These are phyloP conservation scores for Davidsoniella australis DNA, from an alignment of 2,329 filamentous ascomycete species.

Conservation along the genomic window DNA sequence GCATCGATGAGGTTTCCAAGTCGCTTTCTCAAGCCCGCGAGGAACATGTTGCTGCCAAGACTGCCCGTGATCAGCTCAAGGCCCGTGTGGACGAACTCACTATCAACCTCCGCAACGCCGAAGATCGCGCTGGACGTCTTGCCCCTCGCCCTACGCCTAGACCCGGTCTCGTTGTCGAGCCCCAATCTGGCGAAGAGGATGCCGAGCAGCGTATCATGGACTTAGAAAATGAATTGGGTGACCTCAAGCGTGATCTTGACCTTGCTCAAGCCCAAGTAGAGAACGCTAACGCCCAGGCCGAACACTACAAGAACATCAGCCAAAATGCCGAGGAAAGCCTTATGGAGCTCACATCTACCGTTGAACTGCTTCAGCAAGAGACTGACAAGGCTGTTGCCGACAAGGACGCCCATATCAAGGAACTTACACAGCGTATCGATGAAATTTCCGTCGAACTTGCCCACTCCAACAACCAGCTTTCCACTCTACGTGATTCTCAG, in stretches of 20 bases:
- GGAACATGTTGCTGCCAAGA: constrained; percentile 73
- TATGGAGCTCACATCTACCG: constrained; percentile 57
- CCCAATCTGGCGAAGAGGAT: constrained; percentile 29
- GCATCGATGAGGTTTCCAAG: constrained; percentile 78
- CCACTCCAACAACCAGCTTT: constrained; percentile 67
- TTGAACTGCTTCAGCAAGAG: constrained; percentile 78
- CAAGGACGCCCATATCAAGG: constrained; percentile 63
- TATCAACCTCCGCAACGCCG: constrained; percentile 72
- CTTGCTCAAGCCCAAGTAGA: constrained; percentile 66
- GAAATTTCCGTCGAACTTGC: constrained; percentile 71
- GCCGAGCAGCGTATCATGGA: constrained; percentile 55
- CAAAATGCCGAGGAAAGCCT: constrained; percentile 78
- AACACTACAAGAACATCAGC: constrained; percentile 78
- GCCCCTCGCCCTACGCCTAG: constrained; percentile 61
- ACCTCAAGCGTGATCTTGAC: constrained; percentile 76
- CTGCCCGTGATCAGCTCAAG: constrained; percentile 76
- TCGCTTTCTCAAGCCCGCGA: constrained; percentile 69
- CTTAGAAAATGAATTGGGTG: constrained; percentile 64
- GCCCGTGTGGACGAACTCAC: constrained; percentile 74
- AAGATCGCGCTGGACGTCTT: constrained; percentile 69
- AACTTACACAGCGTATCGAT: constrained; percentile 68
- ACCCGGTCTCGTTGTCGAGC: constrained; percentile 26
- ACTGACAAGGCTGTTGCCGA: constrained; percentile 58
- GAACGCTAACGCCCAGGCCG: constrained; percentile 60
- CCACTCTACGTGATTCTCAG: constrained; percentile 61